Evolutionary conservation across 2,329 filamentous ascomycete genomes (phyloP), one percentile per base, ranked within the genome.

Genomic region (Blastomyces gilchristii): DNA sequence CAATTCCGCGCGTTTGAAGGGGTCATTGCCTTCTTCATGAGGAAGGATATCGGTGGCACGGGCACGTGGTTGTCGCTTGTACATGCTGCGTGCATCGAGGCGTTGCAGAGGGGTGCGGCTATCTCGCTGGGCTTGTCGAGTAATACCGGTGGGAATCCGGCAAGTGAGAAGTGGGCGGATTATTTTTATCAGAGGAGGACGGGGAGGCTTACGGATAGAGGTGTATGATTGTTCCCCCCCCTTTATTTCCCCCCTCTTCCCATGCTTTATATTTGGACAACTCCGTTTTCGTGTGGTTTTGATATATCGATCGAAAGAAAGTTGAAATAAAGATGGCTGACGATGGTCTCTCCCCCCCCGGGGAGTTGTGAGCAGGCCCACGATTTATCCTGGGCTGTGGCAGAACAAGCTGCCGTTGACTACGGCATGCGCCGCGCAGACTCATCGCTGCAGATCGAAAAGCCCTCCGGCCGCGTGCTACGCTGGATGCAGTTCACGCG

Each of bases 1-100:
- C 65, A 70, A 45, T 68, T 70, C 63, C 63, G 58, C 50, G 65
- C 67, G 7, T 60, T 70, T 47, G 68, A 69, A 50, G 68, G 67
- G 5, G 63, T 66, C 16, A 67, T 70, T 45, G 63, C 63, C 31
- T 71, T 69, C 63, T 69, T 70, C 54, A 64, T 68, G n/a, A 57
- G 63, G 41, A 66, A 67, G 62, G 62, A 65, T 22, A 61, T 69
- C n/a, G 69, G 64, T 54, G 58, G 37, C 16, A 57, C 47, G 14
- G 65, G 66, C 11, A 66, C 65, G 4, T 69, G 66, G 67, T 62
- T 71, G 50, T 68, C 67, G 14, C 61, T 65, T 54, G 65, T 70
- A 54, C 65, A 70, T 60, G 67, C 68, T 14, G 67, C 63, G 31
- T 62, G 62, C 7, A 22, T 68, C 8, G 67, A 68, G 50, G 65